phyloP scores from a whole-genome alignment of 2,329 filamentous ascomycete species.

The Elsinoe arachidis region DNA sequence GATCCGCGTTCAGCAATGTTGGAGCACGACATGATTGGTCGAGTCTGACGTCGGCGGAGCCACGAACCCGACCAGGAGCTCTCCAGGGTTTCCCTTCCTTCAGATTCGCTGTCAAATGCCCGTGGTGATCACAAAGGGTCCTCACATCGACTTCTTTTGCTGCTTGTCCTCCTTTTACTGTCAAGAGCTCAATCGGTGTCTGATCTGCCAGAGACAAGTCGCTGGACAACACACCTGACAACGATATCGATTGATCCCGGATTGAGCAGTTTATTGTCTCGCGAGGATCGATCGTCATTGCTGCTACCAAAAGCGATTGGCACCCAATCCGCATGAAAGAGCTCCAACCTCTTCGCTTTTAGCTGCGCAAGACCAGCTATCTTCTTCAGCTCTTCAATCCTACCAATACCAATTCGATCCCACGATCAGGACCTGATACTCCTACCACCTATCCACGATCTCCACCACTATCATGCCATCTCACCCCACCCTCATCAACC shows the following conservation, averaged over 20 bases:
- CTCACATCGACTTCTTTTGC: background rate
- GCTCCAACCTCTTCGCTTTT: background rate
- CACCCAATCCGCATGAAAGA: background rate
- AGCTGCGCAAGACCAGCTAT: background rate
- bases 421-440: background rate
- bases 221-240: background rate
- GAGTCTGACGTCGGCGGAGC: slow-evolving; percentile 3
- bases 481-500: slow-evolving; percentile 67
- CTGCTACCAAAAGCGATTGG: background rate
- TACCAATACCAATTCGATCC: too few species aligned
- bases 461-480: slow-evolving; percentile 24
- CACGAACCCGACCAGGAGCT: background rate
- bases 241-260: background rate
- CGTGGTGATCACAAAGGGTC: background rate
- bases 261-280: background rate
- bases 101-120: too few species aligned
- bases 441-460: background rate
- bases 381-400: too few species aligned
- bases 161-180: background rate
- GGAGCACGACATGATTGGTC: background rate
- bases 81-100: too few species aligned
- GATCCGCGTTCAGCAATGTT: background rate
- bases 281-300: background rate
- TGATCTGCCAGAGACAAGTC: background rate
- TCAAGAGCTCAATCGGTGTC: background rate